Evolutionary conservation across 2,329 filamentous ascomycete genomes (phyloP).

Genomic region (Beauveria scarabaeidicola): DNA sequence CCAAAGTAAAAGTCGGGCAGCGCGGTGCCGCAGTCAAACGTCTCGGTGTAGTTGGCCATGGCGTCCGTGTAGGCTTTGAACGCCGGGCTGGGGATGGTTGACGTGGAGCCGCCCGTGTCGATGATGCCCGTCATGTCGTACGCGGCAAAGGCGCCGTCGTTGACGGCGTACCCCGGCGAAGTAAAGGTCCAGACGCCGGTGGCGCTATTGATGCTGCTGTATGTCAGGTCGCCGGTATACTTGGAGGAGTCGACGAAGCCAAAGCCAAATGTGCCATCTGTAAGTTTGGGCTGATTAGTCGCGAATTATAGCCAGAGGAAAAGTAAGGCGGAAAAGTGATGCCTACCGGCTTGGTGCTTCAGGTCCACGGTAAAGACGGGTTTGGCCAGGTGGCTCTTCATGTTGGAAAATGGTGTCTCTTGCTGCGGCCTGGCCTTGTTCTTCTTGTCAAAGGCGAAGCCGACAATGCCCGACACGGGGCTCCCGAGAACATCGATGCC

Average conservation of each 20-base stretch:
- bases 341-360: constrained; percentile 33
- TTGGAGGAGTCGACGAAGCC: constrained; percentile 58
- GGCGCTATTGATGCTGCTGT: constrained; percentile 50
- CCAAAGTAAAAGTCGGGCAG: constrained; percentile 44
- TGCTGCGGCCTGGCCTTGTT: constrained; percentile 35
- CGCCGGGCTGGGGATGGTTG: constrained; percentile 43
- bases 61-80: constrained; percentile 26
- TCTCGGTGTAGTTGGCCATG: constrained; percentile 37
- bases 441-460: constrained; percentile 31
- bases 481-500: constrained; percentile 38
- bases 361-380: constrained; percentile 61
- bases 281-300: background rate
- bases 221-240: constrained; percentile 54
- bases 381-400: constrained; percentile 14
- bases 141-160: constrained; percentile 26
- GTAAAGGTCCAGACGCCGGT: constrained; percentile 53
- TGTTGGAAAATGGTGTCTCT: constrained; percentile 35
- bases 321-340: too few relatives aligned
- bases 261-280: constrained; percentile 62
- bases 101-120: constrained; percentile 54
- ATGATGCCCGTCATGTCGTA: constrained; percentile 34
- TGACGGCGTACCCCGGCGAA: constrained; percentile 17
- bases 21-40: constrained; percentile 33
- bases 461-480: constrained; percentile 2
- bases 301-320: background rate